A percentile compares a stretch with the other conserved stretches of the same genome.
These are phyloP conservation scores for Dioszegia hungarica DNA, from an alignment of 768 basidiomycete genomes.

Conservation along the genomic window DNA sequence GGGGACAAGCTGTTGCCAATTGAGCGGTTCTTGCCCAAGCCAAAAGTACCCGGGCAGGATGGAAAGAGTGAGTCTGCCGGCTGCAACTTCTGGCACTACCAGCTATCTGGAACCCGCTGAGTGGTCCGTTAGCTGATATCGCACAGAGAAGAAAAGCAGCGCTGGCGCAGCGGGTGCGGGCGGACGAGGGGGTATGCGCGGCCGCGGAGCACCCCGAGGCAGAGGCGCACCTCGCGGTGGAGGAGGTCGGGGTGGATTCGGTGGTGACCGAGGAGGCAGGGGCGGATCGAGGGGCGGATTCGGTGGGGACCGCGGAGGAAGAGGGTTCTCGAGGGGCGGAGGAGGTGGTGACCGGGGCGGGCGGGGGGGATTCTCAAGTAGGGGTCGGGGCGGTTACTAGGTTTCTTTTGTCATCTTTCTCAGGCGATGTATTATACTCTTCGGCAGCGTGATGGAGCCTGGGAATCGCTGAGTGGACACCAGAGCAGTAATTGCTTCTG, in stretches of 20 bases:
- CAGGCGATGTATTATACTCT: neutral
- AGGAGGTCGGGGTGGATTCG: conserved; percentile 26
- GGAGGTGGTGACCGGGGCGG: conserved; percentile 38
- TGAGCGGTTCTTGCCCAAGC: conserved; percentile 94
- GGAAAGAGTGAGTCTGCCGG: conserved; percentile 30
- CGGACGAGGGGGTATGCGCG: conserved; percentile 20
- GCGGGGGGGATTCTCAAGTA: conserved; percentile 25
- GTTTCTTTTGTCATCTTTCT: conserved; percentile 10
- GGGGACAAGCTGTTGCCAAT: conserved; percentile 96
- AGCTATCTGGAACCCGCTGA: too few species aligned
- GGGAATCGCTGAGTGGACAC: too few species aligned
- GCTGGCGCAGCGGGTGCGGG: conserved; percentile 22
- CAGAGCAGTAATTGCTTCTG: too few species aligned
- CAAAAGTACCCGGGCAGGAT: conserved; percentile 69
- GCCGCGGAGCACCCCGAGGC: conserved; percentile 18
- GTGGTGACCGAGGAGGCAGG: conserved; percentile 50
- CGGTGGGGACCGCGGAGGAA: conserved; percentile 29
- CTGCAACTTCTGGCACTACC: too few species aligned
- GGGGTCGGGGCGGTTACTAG: conserved; percentile 24
- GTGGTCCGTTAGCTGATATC: conserved; percentile 3
- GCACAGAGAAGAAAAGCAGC: conserved; percentile 5
- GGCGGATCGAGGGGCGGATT: conserved; percentile 46
- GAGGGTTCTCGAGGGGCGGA: conserved; percentile 32
- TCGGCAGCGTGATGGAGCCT: conserved; percentile 16
- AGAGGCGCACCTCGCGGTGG: conserved; percentile 5